Base-by-base conservation (phyloP, 164 flowering plant genomes). In the Chloranthus sessilifolius region DNA sequence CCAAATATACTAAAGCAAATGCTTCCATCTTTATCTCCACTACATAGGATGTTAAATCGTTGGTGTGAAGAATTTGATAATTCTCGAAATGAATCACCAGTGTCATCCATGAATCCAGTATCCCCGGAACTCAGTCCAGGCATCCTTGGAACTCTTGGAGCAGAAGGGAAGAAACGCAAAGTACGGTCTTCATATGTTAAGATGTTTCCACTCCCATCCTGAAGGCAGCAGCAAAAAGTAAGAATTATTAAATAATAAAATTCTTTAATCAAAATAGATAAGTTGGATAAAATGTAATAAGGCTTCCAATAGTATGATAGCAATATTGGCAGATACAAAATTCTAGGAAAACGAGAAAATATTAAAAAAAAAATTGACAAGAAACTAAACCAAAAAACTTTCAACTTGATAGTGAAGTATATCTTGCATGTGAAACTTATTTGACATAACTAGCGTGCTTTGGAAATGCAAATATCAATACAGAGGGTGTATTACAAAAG, bases 1-100 rank as follows among this genome's bases (percentile, higher is more conserved):
- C 96, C 98, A 83, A 92, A 85, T 65, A 92, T 92, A 55, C 74
- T 80, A 52, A 92, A 85, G 77, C 90, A 82, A 50, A 92, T 77
- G 72, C 47, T 71, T 57, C 98, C 98, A 68, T 79, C 94, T 58
- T 65, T 78, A 59, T 88, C 96, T 53, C 85, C 96, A 67, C 96
- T 88, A 62, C 94, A 85, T 24, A 92, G 70, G 53, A 88, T 79
- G 60, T 81, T 85, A 50, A 88, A 88, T 16, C 78, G 74, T 57
- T 82, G 94, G 56, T 68, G 74, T 31, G 95, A 74, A 52, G 94
- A 79, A 66, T 72, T 76, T 50, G 84, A 82, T 31, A 88, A 56
- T 62, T 81, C 91, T 48, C 39, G 71, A 53, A 71, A 79, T 55
- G 89, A 72, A 55, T 88, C 94, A 49, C 82, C 94, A 72, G 33